Base-by-base conservation (phyloP, 768 basidiomycete genomes). In the Mycena epipterygia region DNA sequence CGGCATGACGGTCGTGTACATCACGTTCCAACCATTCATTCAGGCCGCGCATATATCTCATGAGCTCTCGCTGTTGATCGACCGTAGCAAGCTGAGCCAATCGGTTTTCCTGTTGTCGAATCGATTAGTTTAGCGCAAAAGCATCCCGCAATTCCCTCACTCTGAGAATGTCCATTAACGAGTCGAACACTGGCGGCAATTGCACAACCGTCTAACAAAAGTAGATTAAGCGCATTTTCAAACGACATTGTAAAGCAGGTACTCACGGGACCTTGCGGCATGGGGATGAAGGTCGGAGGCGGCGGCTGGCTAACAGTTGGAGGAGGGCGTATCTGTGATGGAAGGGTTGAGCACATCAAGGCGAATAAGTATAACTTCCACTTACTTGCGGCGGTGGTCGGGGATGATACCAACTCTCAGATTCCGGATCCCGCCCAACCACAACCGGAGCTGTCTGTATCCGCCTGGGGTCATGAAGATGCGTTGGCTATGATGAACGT, bases 11-110 rank as follows among this genome's bases (percentile, higher is more conserved):
- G 79, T 95, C 93, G 52, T 87, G 85, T 0, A 94, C 93, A 77
- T 96, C 95, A 37, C 90, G 87, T 64, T 87, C 90, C 19, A 96
- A 82, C 95, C 95, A 96, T 37, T 89, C 87, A 71, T 95, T 96
- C 35, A 95, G 81, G 2, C 85, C 88, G 55, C 87, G 77, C 88
- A 96, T 91, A 73, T 96, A 95, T 60, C 91, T 83, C 88, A 93
- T 93, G 58, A 94, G 81, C 76, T 93, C 93, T 42, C 93, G 87
- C 73, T 93, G 93, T 75, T 95, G 93, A 53, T 93, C 91, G 17
- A 94, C 87, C 30, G 92, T 91, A 0, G 92, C 93, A 23, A 89
- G 79, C 78, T 93, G 92, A 0, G 92, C 92, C 7, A 89, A 79
- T 5, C 91, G 91, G 78, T 93, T 94, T 82, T 94, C 92, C 94